phyloP scores from a whole-genome alignment of 1,139 yeast species.

The Kluyveromyces marxianus region DNA sequence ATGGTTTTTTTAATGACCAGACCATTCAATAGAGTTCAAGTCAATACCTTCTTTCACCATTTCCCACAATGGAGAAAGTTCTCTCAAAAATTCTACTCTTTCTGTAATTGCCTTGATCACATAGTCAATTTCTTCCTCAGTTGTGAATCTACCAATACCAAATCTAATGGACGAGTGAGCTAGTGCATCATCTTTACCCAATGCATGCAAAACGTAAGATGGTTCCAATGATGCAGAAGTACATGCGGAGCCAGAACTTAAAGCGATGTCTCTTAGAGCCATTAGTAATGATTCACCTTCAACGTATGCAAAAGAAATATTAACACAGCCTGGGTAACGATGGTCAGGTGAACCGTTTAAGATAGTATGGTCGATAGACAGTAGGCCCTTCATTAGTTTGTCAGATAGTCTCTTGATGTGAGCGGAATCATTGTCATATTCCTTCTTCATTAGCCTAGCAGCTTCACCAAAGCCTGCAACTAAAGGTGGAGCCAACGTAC shows the following conservation, averaged over 20 bases:
- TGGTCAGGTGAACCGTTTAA: conserved; percentile 75
- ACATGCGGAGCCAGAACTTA: conserved; percentile 98
- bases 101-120: conserved; percentile 82
- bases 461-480: conserved; percentile 98
- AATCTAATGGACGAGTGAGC: conserved; percentile 97
- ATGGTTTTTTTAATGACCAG: conserved; percentile 58
- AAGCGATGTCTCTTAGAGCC: conserved; percentile 96
- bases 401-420: conserved; percentile 67
- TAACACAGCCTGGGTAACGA: conserved; percentile 89
- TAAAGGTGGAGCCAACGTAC: conserved; percentile 93
- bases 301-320: conserved; percentile 90
- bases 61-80: conserved; percentile 95
- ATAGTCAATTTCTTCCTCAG: conserved; percentile 92
- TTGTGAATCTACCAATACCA: conserved; percentile 95
- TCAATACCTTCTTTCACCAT: conserved; percentile 99
- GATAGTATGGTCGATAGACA: conserved; percentile 80
- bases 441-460: conserved; percentile 71
- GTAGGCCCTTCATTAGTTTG: conserved; percentile 63
- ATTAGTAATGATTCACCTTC: conserved; percentile 96
- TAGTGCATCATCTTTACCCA: conserved; percentile 96
- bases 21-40: conserved; percentile 90
- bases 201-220: conserved; percentile 88
- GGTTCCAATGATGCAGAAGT: conserved; percentile 98
- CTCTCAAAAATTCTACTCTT: conserved; percentile 86
- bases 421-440: conserved; percentile 62